Evolutionary conservation across 352 stramenopile species (phyloP).

Genomic region (Phytophthora idaei): DNA sequence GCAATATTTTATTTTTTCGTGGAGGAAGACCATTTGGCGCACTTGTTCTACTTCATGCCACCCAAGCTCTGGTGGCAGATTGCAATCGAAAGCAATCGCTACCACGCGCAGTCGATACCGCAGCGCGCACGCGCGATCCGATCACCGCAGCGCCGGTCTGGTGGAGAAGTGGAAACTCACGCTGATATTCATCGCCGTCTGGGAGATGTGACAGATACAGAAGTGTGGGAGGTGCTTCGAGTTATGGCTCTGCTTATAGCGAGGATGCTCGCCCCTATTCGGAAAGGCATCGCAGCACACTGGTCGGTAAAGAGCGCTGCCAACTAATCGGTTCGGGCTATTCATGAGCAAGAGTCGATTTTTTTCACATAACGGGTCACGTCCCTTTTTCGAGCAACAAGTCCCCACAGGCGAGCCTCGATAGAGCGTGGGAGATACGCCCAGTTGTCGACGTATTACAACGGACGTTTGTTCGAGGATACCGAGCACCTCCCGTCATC

Average conservation of each 20-base stretch:
- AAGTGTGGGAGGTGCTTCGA: not conserved
- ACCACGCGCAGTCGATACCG: not conserved
- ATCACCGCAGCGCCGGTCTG: not conserved
- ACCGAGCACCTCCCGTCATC: not conserved
- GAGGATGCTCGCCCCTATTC: no score
- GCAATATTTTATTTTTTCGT: not conserved
- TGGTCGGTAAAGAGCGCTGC: no score
- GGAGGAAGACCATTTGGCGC: not conserved
- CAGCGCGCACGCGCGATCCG: not conserved
- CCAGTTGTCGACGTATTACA: not conserved
- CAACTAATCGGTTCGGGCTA: no score
- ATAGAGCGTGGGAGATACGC: not conserved
- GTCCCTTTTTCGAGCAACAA: not conserved
- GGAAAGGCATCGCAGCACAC: no score
- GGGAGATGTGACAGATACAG: not conserved
- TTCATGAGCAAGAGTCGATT: no score
- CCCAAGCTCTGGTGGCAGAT: not conserved
- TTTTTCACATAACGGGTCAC: not conserved
- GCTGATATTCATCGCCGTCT: not conserved
- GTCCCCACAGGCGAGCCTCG: not conserved
- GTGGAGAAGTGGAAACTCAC: not conserved
- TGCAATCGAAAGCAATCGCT: not conserved
- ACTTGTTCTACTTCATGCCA: not conserved
- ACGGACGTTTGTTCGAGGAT: not conserved
- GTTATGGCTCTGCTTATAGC: not conserved